Evolutionary conservation across 306 rosid species (phyloP).

Genomic region (Benincasa hispida): DNA sequence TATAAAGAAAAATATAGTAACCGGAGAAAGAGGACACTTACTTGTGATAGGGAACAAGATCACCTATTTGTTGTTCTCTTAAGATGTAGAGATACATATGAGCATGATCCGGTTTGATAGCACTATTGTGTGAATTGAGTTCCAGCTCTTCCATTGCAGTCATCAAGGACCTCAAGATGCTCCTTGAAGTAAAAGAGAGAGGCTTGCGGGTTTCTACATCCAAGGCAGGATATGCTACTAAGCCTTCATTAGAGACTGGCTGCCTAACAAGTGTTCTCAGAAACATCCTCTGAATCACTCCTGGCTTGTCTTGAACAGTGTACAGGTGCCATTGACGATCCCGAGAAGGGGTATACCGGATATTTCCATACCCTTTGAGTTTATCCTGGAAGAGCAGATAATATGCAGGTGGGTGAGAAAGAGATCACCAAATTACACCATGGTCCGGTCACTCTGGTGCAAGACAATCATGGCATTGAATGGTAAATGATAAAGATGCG

Average conservation of each 20-base stretch:
- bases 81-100: conserved; percentile 90
- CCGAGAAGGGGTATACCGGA: conserved; percentile 78
- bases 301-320: conserved; percentile 64
- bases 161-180: conserved; percentile 78
- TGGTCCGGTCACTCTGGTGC: not conserved
- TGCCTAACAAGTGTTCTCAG: conserved; percentile 91
- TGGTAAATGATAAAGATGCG: not conserved
- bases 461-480: not conserved
- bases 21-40: conserved; percentile 23
- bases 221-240: conserved; percentile 45
- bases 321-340: conserved; percentile 99
- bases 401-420: not conserved
- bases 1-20: conserved; percentile 10
- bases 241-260: conserved; percentile 67
- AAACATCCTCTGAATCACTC: conserved; percentile 75
- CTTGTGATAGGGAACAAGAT: conserved; percentile 72
- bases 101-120: conserved; percentile 65
- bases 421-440: not conserved
- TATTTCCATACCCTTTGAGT: conserved; percentile 75
- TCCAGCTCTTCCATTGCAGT: conserved; percentile 99
- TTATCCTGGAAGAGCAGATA: conserved; percentile 43
- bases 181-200: conserved; percentile 70
- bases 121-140: conserved; percentile 77
- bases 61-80: conserved; percentile 65
- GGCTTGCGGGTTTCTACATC: conserved; percentile 39